Percentiles rank a stretch among this genome's conserved stretches.
These are phyloP conservation scores for Saccharomycopsis microspora DNA, from an alignment of 805 yeast genomes.

Conservation along the genomic window DNA sequence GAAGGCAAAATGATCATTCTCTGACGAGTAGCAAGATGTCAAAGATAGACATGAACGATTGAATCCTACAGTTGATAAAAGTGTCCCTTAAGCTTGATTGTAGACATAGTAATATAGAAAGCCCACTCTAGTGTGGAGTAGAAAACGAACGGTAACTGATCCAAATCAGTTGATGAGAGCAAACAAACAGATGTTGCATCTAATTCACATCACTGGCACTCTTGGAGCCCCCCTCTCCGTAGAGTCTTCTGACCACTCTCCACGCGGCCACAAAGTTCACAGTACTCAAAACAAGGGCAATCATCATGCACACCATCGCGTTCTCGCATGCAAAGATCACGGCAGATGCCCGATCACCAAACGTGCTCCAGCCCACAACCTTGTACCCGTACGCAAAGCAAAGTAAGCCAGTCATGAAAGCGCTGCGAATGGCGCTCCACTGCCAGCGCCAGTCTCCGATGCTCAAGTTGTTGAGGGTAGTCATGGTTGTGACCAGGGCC, in stretches of 20 bases:
- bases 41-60: too few species aligned
- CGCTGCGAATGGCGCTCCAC: slow-evolving; percentile 21
- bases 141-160: too few species aligned
- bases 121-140: too few species aligned
- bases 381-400: slow-evolving; percentile 20
- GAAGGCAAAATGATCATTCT: too few species aligned
- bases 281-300: slow-evolving; percentile 15
- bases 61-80: too few species aligned
- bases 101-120: too few species aligned
- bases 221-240: not conserved
- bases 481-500: slow-evolving; percentile 15
- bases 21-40: too few species aligned
- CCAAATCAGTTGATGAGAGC: too few species aligned
- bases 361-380: slow-evolving; percentile 19
- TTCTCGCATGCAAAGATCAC: slow-evolving; percentile 20
- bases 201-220: too few species aligned
- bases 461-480: slow-evolving; percentile 19
- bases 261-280: slow-evolving; percentile 8
- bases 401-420: slow-evolving; percentile 20
- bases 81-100: too few species aligned
- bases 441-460: slow-evolving; percentile 24
- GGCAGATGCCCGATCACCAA: slow-evolving; percentile 21
- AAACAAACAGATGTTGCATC: too few species aligned
- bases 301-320: slow-evolving; percentile 18
- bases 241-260: slow-evolving; percentile 2